A percentile compares a stretch with the other conserved stretches of the same genome.
Evolutionary conservation across 371 early-diverging fungal species (phyloP).

Genomic region (Mucor plumbeus): DNA sequence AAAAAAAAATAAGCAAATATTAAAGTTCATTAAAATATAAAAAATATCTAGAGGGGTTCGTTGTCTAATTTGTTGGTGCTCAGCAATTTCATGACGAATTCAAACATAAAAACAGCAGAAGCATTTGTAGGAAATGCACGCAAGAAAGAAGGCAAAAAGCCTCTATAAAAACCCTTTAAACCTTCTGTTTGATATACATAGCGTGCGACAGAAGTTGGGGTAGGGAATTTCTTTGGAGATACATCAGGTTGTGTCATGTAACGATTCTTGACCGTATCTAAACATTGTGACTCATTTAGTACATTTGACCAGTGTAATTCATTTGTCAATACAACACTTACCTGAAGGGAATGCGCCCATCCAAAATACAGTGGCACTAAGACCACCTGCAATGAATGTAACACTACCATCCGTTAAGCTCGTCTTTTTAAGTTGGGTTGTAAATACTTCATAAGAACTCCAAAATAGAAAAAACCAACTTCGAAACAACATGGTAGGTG

Average conservation of each 20-base stretch:
- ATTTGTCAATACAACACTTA: slow-evolving; percentile 24
- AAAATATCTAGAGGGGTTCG: slow-evolving; percentile 10
- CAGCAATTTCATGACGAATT: slow-evolving; percentile 61
- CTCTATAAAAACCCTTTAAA: slow-evolving; percentile 77
- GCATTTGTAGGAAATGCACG: slow-evolving; percentile 94
- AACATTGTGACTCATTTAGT: background rate
- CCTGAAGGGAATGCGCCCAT: slow-evolving; percentile 83
- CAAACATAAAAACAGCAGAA: slow-evolving; percentile 83
- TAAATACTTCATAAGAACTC: slow-evolving; percentile 82
- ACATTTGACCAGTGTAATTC: background rate
- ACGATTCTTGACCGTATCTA: slow-evolving; percentile 88
- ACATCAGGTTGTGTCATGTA: slow-evolving; percentile 91
- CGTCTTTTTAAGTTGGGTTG: slow-evolving; percentile 49
- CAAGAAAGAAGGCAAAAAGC: slow-evolving; percentile 85
- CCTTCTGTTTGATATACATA: slow-evolving; percentile 71
- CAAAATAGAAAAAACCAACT: slow-evolving; percentile 91
- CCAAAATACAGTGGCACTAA: slow-evolving; percentile 93
- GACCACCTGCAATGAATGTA: slow-evolving; percentile 88
- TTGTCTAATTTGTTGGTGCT: slow-evolving; percentile 15
- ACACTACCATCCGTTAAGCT: slow-evolving; percentile 61
- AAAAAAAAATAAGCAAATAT: background rate
- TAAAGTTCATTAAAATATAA: background rate
- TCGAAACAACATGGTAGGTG: slow-evolving; percentile 81
- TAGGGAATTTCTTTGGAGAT: slow-evolving; percentile 66
- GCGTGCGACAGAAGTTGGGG: slow-evolving; percentile 53